phyloP scores from a whole-genome alignment of 140 eudicot genomes.

The Cichorium intybus region DNA sequence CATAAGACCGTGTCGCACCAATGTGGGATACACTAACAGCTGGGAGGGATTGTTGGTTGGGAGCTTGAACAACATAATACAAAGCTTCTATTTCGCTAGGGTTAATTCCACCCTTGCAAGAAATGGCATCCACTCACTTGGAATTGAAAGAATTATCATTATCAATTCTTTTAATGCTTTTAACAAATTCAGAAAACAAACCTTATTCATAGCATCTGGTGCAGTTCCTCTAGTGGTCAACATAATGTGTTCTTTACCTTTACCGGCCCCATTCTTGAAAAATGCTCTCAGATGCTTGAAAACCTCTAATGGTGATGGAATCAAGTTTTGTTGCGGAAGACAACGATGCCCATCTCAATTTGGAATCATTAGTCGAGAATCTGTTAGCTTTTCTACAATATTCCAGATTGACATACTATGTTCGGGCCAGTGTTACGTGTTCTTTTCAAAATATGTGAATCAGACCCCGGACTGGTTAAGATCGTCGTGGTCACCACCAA shows the following conservation, averaged over 20 bases:
- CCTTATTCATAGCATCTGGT: constrained; percentile 36
- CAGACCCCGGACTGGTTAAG: constrained; percentile 46
- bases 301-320: constrained; percentile 62
- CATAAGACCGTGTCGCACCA: too few relatives aligned
- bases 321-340: constrained; percentile 46
- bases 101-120: constrained; percentile 47
- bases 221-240: constrained; percentile 44
- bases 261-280: constrained; percentile 34
- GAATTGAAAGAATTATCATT: constrained; percentile 59
- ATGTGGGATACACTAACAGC: too few relatives aligned
- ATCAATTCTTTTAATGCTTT: constrained; percentile 43
- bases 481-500: constrained; percentile 53
- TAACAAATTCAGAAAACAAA: constrained; percentile 38
- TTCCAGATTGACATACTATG: constrained; percentile 26
- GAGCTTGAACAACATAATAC: constrained; percentile 41
- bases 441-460: constrained; percentile 50
- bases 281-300: constrained; percentile 50
- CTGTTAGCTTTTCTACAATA: constrained; percentile 41
- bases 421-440: constrained; percentile 49
- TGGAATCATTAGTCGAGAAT: constrained; percentile 31
- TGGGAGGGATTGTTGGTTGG: constrained; percentile 37
- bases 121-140: constrained; percentile 52
- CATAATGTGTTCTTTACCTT: constrained; percentile 35
- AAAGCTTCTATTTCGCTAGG: constrained; percentile 45
- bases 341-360: constrained; percentile 29